Evolutionary conservation across 495 filamentous ascomycete species (phyloP).

Genomic region (Trichoderma gamsii): DNA sequence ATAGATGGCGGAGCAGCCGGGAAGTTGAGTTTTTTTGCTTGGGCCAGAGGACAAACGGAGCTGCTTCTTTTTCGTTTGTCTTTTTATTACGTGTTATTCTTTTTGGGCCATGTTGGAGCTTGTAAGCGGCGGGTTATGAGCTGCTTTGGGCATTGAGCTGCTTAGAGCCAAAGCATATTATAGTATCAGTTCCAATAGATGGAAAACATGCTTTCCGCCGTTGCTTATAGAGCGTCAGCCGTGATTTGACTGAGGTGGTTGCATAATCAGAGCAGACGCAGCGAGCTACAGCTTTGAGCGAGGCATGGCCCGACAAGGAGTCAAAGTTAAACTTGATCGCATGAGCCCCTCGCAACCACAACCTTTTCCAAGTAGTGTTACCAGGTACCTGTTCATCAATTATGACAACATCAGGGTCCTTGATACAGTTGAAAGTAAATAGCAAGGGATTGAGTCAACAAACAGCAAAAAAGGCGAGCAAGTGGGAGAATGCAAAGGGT

Average conservation of each 20-base stretch:
- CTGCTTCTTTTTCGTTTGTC: not conserved
- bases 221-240: not conserved
- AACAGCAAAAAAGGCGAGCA: not conserved
- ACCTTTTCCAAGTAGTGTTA: too few relatives aligned
- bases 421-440: too few relatives aligned
- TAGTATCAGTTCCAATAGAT: not conserved
- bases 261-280: not conserved
- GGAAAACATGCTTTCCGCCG: not conserved
- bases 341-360: too few relatives aligned
- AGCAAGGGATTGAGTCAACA: too few relatives aligned
- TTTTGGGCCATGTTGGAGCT: not conserved
- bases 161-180: not conserved
- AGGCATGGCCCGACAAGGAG: not conserved
- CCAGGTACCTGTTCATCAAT: too few relatives aligned
- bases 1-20: conserved; percentile 10
- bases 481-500: not conserved
- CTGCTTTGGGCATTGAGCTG: not conserved
- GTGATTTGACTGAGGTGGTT: not conserved
- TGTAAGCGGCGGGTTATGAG: too few relatives aligned
- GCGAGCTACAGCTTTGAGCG: not conserved
- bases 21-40: not conserved
- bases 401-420: too few relatives aligned
- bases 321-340: not conserved
- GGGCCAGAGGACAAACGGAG: not conserved
- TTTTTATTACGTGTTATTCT: too few relatives aligned